phyloP scores from a whole-genome alignment of 2,329 filamentous ascomycete species.

The Alternaria solani region DNA sequence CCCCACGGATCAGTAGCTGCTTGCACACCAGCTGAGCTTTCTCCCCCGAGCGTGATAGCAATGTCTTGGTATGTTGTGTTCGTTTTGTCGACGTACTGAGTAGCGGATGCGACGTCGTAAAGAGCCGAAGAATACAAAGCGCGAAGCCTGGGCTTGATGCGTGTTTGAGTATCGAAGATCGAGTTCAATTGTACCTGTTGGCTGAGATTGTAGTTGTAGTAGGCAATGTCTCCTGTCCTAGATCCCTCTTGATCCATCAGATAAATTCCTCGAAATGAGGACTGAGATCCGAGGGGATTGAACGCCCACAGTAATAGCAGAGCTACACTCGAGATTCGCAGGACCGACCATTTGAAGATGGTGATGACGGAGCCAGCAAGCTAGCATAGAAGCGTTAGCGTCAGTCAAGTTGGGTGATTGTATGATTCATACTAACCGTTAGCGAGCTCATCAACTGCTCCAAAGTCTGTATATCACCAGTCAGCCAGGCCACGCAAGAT shows the following conservation, averaged over 20 bases:
- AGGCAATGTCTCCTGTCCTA: not conserved
- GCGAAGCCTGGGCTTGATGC: not conserved
- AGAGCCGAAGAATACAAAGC: conserved; percentile 12
- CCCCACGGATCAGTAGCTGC: not conserved
- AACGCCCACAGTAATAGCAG: conserved; percentile 16
- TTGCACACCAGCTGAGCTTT: conserved; percentile 10
- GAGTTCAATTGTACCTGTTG: not conserved
- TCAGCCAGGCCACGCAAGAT: not conserved
- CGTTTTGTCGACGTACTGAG: conserved; percentile 16
- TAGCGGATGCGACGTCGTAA: conserved; percentile 8
- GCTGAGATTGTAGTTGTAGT: not conserved
- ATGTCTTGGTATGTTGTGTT: not conserved
- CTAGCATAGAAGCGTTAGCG: not conserved
- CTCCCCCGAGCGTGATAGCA: conserved; percentile 9
- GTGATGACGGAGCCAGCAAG: conserved; percentile 9
- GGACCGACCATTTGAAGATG: conserved; percentile 15
- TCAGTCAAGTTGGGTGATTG: not conserved
- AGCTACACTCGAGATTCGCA: conserved; percentile 7
- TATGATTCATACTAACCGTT: not conserved
- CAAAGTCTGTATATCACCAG: not conserved
- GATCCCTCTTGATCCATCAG: not conserved
- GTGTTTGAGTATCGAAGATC: not conserved
- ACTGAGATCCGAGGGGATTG: conserved; percentile 21
- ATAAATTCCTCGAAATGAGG: conserved; percentile 13
- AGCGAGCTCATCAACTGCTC: not conserved